Conservation (phyloP, 768 basidiomycete species). For the Sporobolomyces pararoseus region DNA sequence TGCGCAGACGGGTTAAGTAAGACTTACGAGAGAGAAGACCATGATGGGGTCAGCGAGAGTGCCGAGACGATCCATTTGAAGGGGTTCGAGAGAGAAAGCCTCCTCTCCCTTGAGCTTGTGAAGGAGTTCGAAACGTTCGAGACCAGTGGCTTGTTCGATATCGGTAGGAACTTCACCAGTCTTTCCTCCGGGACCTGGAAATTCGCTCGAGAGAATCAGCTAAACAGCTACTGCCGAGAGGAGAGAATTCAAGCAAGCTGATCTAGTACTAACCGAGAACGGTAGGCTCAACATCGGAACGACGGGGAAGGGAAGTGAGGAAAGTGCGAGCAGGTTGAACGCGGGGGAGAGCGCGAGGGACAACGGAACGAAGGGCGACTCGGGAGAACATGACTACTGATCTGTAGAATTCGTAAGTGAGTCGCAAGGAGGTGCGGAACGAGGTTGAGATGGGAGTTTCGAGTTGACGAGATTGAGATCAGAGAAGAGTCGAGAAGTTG, state of each 20-base stretch:
- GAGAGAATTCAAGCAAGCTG: no score
- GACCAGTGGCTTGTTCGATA: slow-evolving; percentile 86
- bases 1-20: background rate
- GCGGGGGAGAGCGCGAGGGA: slow-evolving; percentile 25
- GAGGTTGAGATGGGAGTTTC: background rate
- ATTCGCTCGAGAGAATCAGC: no score
- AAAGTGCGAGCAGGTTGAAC: slow-evolving; percentile 34
- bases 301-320: slow-evolving; percentile 24
- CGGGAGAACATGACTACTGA: slow-evolving; percentile 29
- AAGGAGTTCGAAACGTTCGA: slow-evolving; percentile 89
- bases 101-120: slow-evolving; percentile 82
- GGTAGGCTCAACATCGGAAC: slow-evolving; percentile 31
- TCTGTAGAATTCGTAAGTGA: background rate
- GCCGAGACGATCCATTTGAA: slow-evolving; percentile 79
- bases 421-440: background rate
- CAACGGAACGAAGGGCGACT: slow-evolving; percentile 7
- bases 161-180: slow-evolving; percentile 70
- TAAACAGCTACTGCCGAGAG: no score
- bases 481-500: no score
- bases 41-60: slow-evolving; percentile 81
- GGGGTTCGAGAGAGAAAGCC: slow-evolving; percentile 80
- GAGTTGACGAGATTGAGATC: no score
- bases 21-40: slow-evolving; percentile 78
- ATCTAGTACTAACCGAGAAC: slow-evolving; percentile 29
- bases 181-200: slow-evolving; percentile 43